Evolutionary conservation across 2,329 filamentous ascomycete species (phyloP).

Genomic region (Arthrobotrys sinensis): DNA sequence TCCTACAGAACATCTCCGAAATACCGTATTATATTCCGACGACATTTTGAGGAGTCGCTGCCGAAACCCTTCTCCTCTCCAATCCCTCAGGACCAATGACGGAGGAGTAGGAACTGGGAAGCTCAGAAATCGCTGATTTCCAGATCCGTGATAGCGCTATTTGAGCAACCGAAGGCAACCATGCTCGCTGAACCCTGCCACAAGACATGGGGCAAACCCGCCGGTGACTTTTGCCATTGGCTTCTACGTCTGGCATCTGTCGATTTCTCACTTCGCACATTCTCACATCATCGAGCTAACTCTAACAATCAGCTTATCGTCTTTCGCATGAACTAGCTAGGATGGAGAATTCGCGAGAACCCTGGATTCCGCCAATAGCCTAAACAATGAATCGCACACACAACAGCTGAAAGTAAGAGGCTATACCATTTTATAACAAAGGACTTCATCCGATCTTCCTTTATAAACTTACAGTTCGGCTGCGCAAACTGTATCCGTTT

Average conservation of each 20-base stretch:
- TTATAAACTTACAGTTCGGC: constrained; percentile 39
- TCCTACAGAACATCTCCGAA: background rate
- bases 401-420: constrained; percentile 22
- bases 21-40: constrained; percentile 18
- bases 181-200: constrained; percentile 27
- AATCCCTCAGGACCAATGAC: background rate
- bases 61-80: background rate
- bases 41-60: constrained; percentile 5
- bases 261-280: background rate
- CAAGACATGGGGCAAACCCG: constrained; percentile 29
- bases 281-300: constrained; percentile 18
- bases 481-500: constrained; percentile 44
- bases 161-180: constrained; percentile 60
- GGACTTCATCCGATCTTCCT: constrained; percentile 10
- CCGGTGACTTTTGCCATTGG: constrained; percentile 57
- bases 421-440: constrained; percentile 1
- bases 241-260: constrained; percentile 17
- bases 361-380: constrained; percentile 28
- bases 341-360: constrained; percentile 27
- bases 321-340: constrained; percentile 17
- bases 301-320: constrained; percentile 32
- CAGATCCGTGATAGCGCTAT: constrained; percentile 30
- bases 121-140: constrained; percentile 37
- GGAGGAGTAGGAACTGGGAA: constrained; percentile 45
- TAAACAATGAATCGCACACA: constrained; percentile 9